Evolutionary conservation across 2,329 filamentous ascomycete species (phyloP).

Genomic region (Paecilomyces variotii): DNA sequence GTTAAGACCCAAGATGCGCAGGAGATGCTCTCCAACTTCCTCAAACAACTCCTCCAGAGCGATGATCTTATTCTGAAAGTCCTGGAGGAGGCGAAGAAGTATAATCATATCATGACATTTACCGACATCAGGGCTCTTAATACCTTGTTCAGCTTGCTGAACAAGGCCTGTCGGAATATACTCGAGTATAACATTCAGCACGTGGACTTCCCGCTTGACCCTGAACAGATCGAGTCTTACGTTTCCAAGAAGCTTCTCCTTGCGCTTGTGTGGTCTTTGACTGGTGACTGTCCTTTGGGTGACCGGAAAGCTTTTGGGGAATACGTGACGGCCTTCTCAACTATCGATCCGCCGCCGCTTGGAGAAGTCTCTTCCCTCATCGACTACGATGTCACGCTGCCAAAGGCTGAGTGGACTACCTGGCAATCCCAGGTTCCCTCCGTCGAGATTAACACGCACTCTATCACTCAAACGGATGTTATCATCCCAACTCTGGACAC

Average conservation of each 20-base stretch:
- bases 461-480: constrained; percentile 93
- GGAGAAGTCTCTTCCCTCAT: constrained; percentile 79
- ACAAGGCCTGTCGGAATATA: constrained; percentile 84
- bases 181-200: constrained; percentile 96
- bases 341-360: constrained; percentile 74
- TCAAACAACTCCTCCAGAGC: constrained; percentile 65
- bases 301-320: constrained; percentile 90
- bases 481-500: constrained; percentile 98
- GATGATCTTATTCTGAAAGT: constrained; percentile 76
- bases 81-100: constrained; percentile 65
- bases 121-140: constrained; percentile 83
- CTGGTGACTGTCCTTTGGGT: constrained; percentile 80
- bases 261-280: constrained; percentile 89
- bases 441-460: constrained; percentile 97
- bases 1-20: constrained; percentile 74
- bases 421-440: constrained; percentile 94
- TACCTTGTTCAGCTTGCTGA: constrained; percentile 89
- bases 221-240: constrained; percentile 82
- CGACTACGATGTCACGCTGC: constrained; percentile 85
- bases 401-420: constrained; percentile 77
- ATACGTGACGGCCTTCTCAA: constrained; percentile 70
- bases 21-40: constrained; percentile 66
- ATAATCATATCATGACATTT: constrained; percentile 98
- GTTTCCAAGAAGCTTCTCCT: constrained; percentile 90
- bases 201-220: constrained; percentile 83